phyloP scores from a whole-genome alignment of 805 yeast genomes.

The Teunomyces tritomae region DNA sequence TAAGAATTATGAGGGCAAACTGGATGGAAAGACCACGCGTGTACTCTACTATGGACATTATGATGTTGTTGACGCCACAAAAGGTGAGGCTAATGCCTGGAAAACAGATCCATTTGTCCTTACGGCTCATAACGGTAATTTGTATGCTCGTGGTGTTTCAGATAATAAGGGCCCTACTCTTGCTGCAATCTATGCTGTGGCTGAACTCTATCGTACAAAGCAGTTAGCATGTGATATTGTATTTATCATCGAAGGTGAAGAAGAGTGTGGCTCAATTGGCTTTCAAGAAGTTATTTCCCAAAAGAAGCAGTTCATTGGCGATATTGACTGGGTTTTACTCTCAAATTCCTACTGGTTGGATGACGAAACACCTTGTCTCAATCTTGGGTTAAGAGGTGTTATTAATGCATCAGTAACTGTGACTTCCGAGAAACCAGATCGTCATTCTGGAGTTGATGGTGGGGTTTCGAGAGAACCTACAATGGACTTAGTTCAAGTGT shows the following conservation, averaged over 20 bases:
- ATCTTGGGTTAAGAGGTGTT: slow-evolving; percentile 92
- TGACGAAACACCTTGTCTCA: slow-evolving; percentile 82
- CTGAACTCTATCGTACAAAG: slow-evolving; percentile 54
- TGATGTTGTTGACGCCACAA: slow-evolving; percentile 83
- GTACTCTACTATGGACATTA: slow-evolving; percentile 94
- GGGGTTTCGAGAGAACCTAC: slow-evolving; percentile 89
- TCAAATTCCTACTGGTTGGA: slow-evolving; percentile 95
- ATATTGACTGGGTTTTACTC: slow-evolving; percentile 83
- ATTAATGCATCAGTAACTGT: slow-evolving; percentile 74
- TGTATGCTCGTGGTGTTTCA: slow-evolving; percentile 89
- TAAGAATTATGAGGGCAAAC: slow-evolving; percentile 30
- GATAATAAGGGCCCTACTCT: slow-evolving; percentile 94
- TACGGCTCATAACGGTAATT: slow-evolving; percentile 76
- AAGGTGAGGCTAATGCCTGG: slow-evolving; percentile 57
- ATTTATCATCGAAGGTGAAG: slow-evolving; percentile 91
- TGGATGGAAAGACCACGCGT: slow-evolving; percentile 24
- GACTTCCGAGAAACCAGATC: slow-evolving; percentile 72
- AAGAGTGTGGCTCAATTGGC: slow-evolving; percentile 89
- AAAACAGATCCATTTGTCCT: slow-evolving; percentile 72
- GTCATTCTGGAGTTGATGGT: slow-evolving; percentile 97
- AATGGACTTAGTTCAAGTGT: slow-evolving; percentile 71
- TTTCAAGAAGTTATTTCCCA: slow-evolving; percentile 64
- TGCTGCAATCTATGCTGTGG: slow-evolving; percentile 85
- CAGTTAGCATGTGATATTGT: slow-evolving; percentile 69
- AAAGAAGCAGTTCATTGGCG: slow-evolving; percentile 55